phyloP scores from a whole-genome alignment of 352 stramenopile species.

The Phytopythium helicoides region DNA sequence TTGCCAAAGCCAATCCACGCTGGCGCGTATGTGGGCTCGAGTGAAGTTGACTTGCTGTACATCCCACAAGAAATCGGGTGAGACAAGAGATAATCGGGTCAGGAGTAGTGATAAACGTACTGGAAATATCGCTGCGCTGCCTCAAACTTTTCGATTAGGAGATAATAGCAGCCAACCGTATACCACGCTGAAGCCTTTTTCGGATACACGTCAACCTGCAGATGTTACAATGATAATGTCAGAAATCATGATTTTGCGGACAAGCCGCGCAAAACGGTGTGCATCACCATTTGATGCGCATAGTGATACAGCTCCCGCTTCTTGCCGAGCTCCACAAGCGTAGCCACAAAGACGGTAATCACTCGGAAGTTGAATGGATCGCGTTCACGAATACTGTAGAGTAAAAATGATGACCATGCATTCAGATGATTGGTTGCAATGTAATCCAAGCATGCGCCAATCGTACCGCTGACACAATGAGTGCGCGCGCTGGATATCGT shows the following conservation, averaged over 20 bases:
- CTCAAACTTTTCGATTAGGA: constrained; percentile 93
- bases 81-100: too few species aligned
- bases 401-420: neutral
- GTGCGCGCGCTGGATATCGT: constrained; percentile 77
- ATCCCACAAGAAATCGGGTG: neutral
- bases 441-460: neutral
- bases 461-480: constrained; percentile 72
- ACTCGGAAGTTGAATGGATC: constrained; percentile 85
- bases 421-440: neutral
- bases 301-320: constrained; percentile 96
- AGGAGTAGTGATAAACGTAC: constrained; percentile 35
- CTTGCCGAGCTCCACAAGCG: constrained; percentile 89
- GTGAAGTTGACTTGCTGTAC: constrained; percentile 85
- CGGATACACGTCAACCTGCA: constrained; percentile 91
- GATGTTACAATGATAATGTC: neutral
- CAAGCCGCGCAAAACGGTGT: too few species aligned
- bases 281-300: constrained; percentile 90
- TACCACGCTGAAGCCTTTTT: constrained; percentile 95
- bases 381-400: constrained; percentile 50
- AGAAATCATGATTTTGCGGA: too few species aligned
- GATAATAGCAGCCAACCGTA: constrained; percentile 96
- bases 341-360: constrained; percentile 86
- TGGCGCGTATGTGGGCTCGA: constrained; percentile 91
- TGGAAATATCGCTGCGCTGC: constrained; percentile 96
- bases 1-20: constrained; percentile 97